Base-by-base conservation (phyloP, 768 basidiomycete genomes). In the Lanmaoa rubissima region DNA sequence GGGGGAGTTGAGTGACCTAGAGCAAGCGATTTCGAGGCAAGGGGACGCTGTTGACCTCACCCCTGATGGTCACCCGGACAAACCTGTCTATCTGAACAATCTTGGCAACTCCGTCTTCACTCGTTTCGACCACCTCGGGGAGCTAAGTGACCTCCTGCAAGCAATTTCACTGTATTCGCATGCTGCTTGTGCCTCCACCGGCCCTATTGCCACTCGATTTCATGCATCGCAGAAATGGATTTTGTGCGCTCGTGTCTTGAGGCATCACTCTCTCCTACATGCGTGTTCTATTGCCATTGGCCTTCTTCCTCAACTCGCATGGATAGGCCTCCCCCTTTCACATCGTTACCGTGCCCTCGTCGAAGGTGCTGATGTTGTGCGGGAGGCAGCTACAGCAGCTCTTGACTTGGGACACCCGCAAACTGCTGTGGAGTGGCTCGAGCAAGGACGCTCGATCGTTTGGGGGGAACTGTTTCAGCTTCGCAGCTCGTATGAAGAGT, bases 391-490 rank as follows among this genome's bases (percentile, higher is more conserved):
- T 0, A 53, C 58, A 2, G 45, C 53, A 32, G 59, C 59, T n/a
- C 39, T 61, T 4, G 44, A 59, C 1, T 5, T 5, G 4, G 45
- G 50, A 4, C 17, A 11, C 2, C 46, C 41, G 10, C 13, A 51
- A 17, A 44, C 40, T 0, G 61, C 62, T 1, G 54, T 64, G 12
- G 63, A 63, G n/a, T 64, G 59, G 61, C 51, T 64, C 13, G 62
- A 64, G n/a, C 51, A 63, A 43, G 62, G 58, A 6, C 62, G 62
- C 4, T 63, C 53, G 1, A 35, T 63, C 13, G 55, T 62, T 2
- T 61, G 52, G 59, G 59, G 52, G 1, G 51, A 61, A 17, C 16
- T 61, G 11, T 49, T 62, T 17, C 61, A 48, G 36, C 61, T 62
- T 13, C 61, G 57, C 28, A 50, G 26, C 10, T 52, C 61, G 3